Evolutionary conservation across 306 rosid genomes (phyloP), one percentile per base, ranked within the genome.

Genomic region (Vigna hirtella): DNA sequence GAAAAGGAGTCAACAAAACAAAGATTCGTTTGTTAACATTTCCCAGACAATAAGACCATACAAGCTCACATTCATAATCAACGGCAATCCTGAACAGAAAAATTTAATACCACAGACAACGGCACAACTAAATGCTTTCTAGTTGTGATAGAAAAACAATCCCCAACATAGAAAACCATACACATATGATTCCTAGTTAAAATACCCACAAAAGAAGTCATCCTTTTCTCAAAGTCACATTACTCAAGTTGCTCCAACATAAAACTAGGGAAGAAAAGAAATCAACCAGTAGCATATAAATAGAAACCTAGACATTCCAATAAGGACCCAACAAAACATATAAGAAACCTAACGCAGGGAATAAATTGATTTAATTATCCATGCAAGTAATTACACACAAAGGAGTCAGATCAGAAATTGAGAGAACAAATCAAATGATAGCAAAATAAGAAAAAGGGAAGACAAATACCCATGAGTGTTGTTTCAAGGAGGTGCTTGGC

Each of bases 401-500:
- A 47, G 9, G 53, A 77, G 59, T 51, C 70, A 58, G 64, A 71
- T 32, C 4, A 62, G 18, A 24, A 57, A 67, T 45, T 6, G 15
- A 48, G 7, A 42, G 1, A 43, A 49, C 12, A 16, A 50, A 12
- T 18, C 17, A 50, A 34, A n/a, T 36, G 4, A 17, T 66, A 36
- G 6, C 12, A 26, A 20, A 2, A 20, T 1, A 70, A 26, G 4
- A 34, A 24, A 30, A 28, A 1, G 3, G 24, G 50, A 14, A 66
- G 4, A 7, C 6, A 28, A 38, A 58, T 85, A 95, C 99, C 99
- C 97, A 93, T 85, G 17, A 93, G 93, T 49, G 99, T 95, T 62
- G 94, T 89, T 85, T 95, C 97, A 12, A 95, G 97, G 63, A 91
- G 91, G 59, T 87, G 93, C 56, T 85, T 89, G 72, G 89, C 90